phyloP scores from a whole-genome alignment of 495 filamentous ascomycete genomes.

The Lasiosphaeris hirsuta region DNA sequence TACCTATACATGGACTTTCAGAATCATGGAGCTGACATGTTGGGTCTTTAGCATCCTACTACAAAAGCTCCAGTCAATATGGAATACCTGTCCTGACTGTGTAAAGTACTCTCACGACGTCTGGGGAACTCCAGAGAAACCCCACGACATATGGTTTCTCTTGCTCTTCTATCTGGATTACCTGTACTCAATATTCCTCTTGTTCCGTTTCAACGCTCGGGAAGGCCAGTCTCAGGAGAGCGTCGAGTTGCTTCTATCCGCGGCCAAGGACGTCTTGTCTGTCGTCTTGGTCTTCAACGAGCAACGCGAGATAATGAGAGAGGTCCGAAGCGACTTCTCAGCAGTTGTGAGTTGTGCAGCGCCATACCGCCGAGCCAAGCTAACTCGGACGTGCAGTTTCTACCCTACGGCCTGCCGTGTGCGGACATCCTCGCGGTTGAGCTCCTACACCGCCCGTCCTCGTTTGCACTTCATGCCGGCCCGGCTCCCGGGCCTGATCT shows the following conservation, averaged over 20 bases:
- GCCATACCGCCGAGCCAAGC: not conserved
- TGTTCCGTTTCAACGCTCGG: slow-evolving; percentile 11
- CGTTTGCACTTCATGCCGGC: not conserved
- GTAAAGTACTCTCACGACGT: slow-evolving; percentile 6
- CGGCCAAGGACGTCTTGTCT: slow-evolving; percentile 11
- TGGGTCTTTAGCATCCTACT: not conserved
- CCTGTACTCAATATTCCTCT: slow-evolving; percentile 11
- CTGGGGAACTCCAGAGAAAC: not conserved
- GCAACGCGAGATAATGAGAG: slow-evolving; percentile 10
- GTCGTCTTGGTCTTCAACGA: slow-evolving; percentile 14
- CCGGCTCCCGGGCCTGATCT: not conserved
- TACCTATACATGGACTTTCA: not conserved
- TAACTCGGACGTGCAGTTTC: not conserved
- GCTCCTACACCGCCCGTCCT: slow-evolving; percentile 7
- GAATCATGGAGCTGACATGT: not conserved
- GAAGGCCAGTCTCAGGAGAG: slow-evolving; percentile 7
- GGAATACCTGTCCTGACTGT: slow-evolving; percentile 7
- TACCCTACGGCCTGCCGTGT: slow-evolving; percentile 14
- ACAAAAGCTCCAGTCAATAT: slow-evolving; percentile 10
- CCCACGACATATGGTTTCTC: slow-evolving; percentile 14
- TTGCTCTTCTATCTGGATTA: slow-evolving; percentile 12
- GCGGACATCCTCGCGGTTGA: slow-evolving; percentile 8
- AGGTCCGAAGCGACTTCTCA: slow-evolving; percentile 11
- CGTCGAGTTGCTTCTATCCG: not conserved
- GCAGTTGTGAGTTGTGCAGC: not conserved